Conservation (phyloP, 805 yeast genomes). For the Saturnispora kantuleensis region DNA sequence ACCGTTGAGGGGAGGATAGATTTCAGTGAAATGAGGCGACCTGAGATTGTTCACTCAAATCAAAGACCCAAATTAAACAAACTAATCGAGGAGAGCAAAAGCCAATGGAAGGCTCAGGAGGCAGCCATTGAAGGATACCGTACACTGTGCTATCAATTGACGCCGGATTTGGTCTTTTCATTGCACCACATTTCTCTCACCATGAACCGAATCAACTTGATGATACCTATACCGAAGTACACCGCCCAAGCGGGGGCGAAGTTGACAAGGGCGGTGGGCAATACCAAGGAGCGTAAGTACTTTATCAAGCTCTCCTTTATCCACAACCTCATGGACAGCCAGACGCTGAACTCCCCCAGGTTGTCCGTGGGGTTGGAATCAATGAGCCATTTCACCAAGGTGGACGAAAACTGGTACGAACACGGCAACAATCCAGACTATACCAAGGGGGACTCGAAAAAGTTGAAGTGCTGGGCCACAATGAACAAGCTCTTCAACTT, state of each 20-base stretch:
- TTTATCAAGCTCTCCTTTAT: constrained; percentile 13
- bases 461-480: constrained; percentile 11
- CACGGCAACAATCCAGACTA: constrained; percentile 5
- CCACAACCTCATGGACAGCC: constrained; percentile 12
- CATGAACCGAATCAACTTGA: constrained; percentile 15
- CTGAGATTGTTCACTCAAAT: no score
- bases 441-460: constrained; percentile 8
- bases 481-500: constrained; percentile 18
- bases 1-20: no score
- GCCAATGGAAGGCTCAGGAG: no score
- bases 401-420: constrained; percentile 12
- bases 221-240: constrained; percentile 20
- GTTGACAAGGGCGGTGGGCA: constrained; percentile 6
- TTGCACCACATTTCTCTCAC: constrained; percentile 13
- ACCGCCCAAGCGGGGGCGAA: constrained; percentile 10
- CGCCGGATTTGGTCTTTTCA: constrained; percentile 18
- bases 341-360: constrained; percentile 11
- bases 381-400: constrained; percentile 7
- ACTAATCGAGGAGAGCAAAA: background rate
- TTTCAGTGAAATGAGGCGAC: no score
- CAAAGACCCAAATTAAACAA: background rate
- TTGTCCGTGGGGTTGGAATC: constrained; percentile 12
- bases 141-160: constrained; percentile 10
- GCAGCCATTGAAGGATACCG: background rate
- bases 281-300: constrained; percentile 7